Percentiles rank a stretch among this genome's conserved stretches.
phyloP scores from a whole-genome alignment of 2,329 filamentous ascomycete species.

The Aspergillus sp. region DNA sequence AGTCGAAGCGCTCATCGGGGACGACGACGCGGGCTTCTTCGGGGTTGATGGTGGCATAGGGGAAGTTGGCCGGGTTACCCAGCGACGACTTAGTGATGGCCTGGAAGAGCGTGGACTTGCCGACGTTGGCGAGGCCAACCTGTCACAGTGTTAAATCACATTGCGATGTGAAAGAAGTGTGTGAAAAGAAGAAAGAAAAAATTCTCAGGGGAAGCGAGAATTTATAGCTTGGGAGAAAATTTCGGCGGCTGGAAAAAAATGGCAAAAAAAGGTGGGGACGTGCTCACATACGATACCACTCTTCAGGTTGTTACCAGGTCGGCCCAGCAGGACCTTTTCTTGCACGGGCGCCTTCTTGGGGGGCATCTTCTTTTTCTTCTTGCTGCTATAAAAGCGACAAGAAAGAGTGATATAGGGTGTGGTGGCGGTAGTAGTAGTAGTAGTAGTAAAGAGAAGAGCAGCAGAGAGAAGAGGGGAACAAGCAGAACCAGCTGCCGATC shows the following conservation, averaged over 20 bases:
- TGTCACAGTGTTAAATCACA: conserved; percentile 33
- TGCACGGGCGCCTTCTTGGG: conserved; percentile 89
- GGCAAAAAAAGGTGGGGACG: conserved; percentile 29
- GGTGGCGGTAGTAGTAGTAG: conserved; percentile 6
- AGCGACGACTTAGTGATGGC: conserved; percentile 96
- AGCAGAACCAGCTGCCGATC: conserved; percentile 62
- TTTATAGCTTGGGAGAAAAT: conserved; percentile 18
- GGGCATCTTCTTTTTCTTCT: conserved; percentile 71
- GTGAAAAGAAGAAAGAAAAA: conserved; percentile 5
- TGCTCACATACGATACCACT: conserved; percentile 88
- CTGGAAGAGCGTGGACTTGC: conserved; percentile 99
- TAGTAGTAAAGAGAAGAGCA: conserved; percentile 5
- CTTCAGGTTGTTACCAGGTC: conserved; percentile 97
- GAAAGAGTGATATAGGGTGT: background rate
- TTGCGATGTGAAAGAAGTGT: conserved; percentile 1
- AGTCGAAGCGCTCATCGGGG: conserved; percentile 92
- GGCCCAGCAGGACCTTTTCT: conserved; percentile 93
- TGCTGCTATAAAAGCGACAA: conserved; percentile 47
- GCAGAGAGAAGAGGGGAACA: conserved; percentile 18
- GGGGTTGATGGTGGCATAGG: conserved; percentile 97
- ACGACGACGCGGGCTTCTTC: conserved; percentile 97
- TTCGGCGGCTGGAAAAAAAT: conserved; percentile 21
- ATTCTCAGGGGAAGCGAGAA: conserved; percentile 10
- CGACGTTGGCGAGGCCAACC: conserved; percentile 98
- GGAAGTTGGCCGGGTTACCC: conserved; percentile 98